Conservation (phyloP, 768 basidiomycete species). For the Gelatoporia subvermispora region DNA sequence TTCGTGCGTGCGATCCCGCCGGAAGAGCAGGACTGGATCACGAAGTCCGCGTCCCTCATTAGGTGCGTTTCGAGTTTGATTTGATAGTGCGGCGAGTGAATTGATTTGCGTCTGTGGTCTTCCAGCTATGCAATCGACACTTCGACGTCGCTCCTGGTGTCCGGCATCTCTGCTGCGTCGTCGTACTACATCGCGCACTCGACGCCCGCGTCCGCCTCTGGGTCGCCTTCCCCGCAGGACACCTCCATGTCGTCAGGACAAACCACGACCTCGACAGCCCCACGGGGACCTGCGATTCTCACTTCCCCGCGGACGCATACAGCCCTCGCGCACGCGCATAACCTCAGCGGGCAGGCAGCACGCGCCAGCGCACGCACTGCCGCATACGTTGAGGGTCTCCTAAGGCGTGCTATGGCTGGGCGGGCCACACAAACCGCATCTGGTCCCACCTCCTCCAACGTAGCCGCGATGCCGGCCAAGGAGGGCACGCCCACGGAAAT, state of each 20-base stretch:
- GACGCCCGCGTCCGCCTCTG: conserved; percentile 29
- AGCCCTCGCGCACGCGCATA: conserved; percentile 56
- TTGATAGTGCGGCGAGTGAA: not conserved
- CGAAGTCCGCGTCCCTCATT: conserved; percentile 51
- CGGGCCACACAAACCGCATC: conserved; percentile 24
- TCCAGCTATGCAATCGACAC: conserved; percentile 62
- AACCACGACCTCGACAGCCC: conserved; percentile 27
- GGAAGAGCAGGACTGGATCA: conserved; percentile 67
- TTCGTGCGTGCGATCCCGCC: conserved; percentile 60
- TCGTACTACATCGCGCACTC: conserved; percentile 58
- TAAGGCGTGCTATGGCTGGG: conserved; percentile 50
- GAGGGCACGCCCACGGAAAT: not conserved
- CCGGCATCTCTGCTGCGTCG: conserved; percentile 58
- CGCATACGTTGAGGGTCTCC: conserved; percentile 52
- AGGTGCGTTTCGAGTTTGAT: conserved; percentile 40
- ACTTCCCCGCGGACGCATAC: conserved; percentile 55
- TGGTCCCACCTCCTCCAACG: too few species aligned
- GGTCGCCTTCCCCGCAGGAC: conserved; percentile 18
- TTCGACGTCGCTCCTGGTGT: conserved; percentile 58
- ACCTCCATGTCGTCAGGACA: conserved; percentile 12
- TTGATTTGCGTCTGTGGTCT: not conserved
- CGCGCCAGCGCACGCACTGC: conserved; percentile 63
- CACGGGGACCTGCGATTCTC: conserved; percentile 20
- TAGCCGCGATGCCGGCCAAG: not conserved
- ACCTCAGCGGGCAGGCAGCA: conserved; percentile 61